phyloP scores from a whole-genome alignment of 2,329 filamentous ascomycete genomes.

The Lizonia empirigonia region DNA sequence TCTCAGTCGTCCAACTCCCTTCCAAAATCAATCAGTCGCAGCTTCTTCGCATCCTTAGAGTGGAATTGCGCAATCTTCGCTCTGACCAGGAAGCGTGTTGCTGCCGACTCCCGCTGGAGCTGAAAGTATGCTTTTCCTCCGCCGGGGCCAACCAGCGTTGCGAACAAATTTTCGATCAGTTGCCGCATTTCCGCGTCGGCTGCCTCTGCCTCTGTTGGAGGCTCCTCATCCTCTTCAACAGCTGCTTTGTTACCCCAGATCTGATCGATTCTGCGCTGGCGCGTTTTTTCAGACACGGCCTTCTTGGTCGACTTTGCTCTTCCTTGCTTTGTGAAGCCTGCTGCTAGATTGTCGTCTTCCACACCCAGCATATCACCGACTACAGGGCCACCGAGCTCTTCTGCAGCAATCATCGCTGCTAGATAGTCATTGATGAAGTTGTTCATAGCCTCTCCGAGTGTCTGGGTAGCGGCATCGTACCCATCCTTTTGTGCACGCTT shows the following conservation, averaged over 20 bases:
- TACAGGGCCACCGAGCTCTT: constrained; percentile 81
- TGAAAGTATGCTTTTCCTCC: constrained; percentile 54
- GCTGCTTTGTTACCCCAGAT: constrained; percentile 50
- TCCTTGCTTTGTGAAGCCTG: constrained; percentile 60
- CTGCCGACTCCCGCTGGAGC: constrained; percentile 57
- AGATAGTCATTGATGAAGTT: constrained; percentile 73
- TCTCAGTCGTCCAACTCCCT: constrained; percentile 46
- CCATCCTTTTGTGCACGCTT: constrained; percentile 63
- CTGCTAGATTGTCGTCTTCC: constrained; percentile 59
- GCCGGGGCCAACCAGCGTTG: constrained; percentile 45
- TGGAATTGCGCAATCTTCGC: constrained; percentile 63
- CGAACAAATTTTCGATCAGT: constrained; percentile 55
- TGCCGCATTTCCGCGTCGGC: constrained; percentile 56
- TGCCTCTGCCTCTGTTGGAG: constrained; percentile 53
- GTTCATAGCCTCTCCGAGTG: constrained; percentile 68
- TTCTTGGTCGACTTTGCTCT: constrained; percentile 51
- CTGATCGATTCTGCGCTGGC: constrained; percentile 59
- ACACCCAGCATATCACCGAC: constrained; percentile 75
- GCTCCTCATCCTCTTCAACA: constrained; percentile 30
- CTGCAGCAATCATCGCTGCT: constrained; percentile 77
- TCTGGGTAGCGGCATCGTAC: constrained; percentile 66
- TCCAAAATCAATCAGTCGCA: constrained; percentile 61
- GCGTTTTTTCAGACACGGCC: constrained; percentile 38
- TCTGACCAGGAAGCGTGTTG: constrained; percentile 59
- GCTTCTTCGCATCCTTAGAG: constrained; percentile 58